A percentile compares a stretch with the other conserved stretches of the same genome.
These are phyloP conservation scores for Sclerotinia glacialis DNA, from an alignment of 2,329 filamentous ascomycete genomes.

Conservation along the genomic window DNA sequence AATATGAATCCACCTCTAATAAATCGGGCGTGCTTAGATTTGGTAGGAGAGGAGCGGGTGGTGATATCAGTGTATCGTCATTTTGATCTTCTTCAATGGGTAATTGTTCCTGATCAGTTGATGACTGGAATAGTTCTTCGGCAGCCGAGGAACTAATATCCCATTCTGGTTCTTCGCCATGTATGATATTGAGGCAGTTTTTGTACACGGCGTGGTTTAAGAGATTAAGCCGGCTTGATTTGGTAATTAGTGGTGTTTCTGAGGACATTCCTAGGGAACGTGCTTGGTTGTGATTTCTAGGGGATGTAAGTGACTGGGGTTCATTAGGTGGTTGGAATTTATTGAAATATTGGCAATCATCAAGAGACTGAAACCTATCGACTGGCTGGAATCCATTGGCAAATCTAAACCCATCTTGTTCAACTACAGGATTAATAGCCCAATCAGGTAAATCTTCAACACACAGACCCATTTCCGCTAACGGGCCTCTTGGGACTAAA, in stretches of 20 bases:
- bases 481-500: no score
- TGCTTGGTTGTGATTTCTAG: not conserved
- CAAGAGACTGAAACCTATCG: no score
- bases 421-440: no score
- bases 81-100: no score
- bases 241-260: not conserved
- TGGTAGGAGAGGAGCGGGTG: accelerated
- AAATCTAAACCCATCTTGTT: no score
- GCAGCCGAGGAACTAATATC: not conserved
- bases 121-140: not conserved
- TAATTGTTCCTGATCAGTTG: accelerated
- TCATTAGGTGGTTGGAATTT: not conserved
- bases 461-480: no score
- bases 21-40: no score
- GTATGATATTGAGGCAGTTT: not conserved
- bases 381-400: no score
- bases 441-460: no score
- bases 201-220: not conserved
- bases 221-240: not conserved
- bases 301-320: not conserved
- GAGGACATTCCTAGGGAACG: not conserved
- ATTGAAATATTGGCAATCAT: no score
- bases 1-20: no score
- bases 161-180: not conserved
- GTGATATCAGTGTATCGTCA: not conserved